A percentile compares a stretch with the other conserved stretches of the same genome.
Conservation (phyloP, 176 grass and related monocot genomes). For the Elymus sibiricus region DNA sequence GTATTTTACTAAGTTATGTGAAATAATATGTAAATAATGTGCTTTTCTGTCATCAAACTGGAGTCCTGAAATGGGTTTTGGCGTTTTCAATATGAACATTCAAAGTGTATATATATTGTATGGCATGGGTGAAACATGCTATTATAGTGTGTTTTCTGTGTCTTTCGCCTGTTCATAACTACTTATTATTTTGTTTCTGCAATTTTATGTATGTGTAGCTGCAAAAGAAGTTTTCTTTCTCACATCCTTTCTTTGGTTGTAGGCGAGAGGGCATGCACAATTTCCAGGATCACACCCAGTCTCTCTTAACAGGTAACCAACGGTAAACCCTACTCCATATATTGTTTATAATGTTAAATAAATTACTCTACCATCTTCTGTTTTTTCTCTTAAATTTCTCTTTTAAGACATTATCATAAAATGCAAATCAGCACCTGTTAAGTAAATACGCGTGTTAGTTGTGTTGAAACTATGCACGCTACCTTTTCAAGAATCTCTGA, state of each 20-base stretch:
- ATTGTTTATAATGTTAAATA: not conserved
- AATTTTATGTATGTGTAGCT: not conserved
- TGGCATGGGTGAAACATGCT: not conserved
- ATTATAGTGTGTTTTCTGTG: not conserved
- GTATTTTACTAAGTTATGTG: not conserved
- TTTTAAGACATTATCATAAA: not conserved
- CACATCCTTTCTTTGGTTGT: constrained; percentile 30
- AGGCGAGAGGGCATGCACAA: constrained; percentile 70
- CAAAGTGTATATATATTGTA: not conserved
- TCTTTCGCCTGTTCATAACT: not conserved
- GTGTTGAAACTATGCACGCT: not conserved
- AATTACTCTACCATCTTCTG: not conserved
- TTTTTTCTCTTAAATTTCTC: not conserved
- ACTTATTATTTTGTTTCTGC: constrained; percentile 20
- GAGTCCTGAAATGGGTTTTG: not conserved
- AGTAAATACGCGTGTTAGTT: not conserved
- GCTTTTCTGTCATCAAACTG: not conserved
- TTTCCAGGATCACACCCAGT: constrained; percentile 99
- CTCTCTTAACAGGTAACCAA: constrained; percentile 87
- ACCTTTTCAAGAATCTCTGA: not conserved
- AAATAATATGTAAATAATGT: not conserved
- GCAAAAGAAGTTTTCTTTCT: not conserved
- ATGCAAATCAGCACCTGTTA: not conserved
- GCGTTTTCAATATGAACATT: not conserved
- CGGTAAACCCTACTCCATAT: not conserved